phyloP scores from a whole-genome alignment of 257 asterid species.

The Ballota nigra region DNA sequence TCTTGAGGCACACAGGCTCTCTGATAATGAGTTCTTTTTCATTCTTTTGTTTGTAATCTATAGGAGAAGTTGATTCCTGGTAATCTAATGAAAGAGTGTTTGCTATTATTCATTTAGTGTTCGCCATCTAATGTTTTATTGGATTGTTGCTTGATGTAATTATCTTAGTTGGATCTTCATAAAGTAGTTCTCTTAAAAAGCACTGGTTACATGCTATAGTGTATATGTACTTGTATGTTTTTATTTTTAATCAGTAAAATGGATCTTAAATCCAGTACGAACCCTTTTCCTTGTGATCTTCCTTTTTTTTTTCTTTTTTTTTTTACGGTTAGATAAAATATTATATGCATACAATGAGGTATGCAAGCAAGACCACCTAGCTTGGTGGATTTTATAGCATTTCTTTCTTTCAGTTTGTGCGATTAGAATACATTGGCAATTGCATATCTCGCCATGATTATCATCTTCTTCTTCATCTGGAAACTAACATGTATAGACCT shows the following conservation, averaged over 20 bases:
- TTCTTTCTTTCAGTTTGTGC: not conserved
- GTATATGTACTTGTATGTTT: not conserved
- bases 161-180: not conserved
- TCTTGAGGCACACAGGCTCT: slow-evolving; percentile 1
- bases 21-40: not conserved
- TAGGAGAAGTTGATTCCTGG: not conserved
- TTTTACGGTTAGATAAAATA: slow-evolving; percentile 5
- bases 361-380: not conserved
- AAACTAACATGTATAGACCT: not conserved
- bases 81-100: not conserved
- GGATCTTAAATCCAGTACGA: not conserved
- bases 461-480: not conserved
- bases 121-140: not conserved
- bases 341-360: not conserved
- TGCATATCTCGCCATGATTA: not conserved
- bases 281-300: not conserved
- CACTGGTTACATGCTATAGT: not conserved
- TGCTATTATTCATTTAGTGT: not conserved
- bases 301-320: not conserved
- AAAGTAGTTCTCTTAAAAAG: not conserved
- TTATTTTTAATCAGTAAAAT: not conserved
- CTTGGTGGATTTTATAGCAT: not conserved
- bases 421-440: not conserved
- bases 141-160: not conserved
- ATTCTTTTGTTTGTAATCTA: not conserved